Evolutionary conservation across 2,329 filamentous ascomycete genomes (phyloP).

Genomic region (Trichophyton rubrum): DNA sequence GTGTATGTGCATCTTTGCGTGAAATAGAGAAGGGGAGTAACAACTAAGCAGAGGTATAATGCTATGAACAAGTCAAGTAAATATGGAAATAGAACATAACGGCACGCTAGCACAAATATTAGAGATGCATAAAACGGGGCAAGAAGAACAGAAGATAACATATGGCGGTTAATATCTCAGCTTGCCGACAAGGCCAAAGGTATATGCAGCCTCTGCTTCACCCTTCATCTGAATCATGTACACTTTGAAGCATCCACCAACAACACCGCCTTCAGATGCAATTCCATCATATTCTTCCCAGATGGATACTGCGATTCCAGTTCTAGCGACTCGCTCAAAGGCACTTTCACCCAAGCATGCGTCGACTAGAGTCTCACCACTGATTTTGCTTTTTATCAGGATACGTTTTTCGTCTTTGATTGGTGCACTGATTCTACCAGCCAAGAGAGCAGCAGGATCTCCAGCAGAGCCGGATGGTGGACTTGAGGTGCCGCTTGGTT

Average conservation of each 20-base stretch:
- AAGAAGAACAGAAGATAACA: not conserved
- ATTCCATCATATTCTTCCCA: constrained; percentile 63
- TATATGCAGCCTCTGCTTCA: constrained; percentile 43
- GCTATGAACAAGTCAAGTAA: not conserved
- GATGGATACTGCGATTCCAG: constrained; percentile 78
- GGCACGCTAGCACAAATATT: not conserved
- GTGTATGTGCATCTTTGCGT: not conserved
- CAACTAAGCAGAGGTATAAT: not conserved
- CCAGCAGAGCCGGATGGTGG: constrained; percentile 16
- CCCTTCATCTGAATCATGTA: constrained; percentile 54
- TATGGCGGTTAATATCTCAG: constrained; percentile 35
- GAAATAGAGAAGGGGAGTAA: not conserved
- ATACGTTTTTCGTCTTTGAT: constrained; percentile 71
- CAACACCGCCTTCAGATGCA: constrained; percentile 45
- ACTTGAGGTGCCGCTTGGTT: constrained; percentile 5
- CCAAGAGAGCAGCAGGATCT: constrained; percentile 12
- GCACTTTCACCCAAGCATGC: constrained; percentile 73
- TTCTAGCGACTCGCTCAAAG: constrained; percentile 70
- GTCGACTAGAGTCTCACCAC: constrained; percentile 58
- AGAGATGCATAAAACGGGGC: not conserved
- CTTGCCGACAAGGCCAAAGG: constrained; percentile 42
- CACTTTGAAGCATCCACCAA: constrained; percentile 44
- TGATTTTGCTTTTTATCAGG: constrained; percentile 59
- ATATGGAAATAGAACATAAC: not conserved
- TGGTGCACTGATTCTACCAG: constrained; percentile 32